Base-by-base conservation (phyloP, 2,329 filamentous ascomycete genomes). In the Anisogramma anomala region DNA sequence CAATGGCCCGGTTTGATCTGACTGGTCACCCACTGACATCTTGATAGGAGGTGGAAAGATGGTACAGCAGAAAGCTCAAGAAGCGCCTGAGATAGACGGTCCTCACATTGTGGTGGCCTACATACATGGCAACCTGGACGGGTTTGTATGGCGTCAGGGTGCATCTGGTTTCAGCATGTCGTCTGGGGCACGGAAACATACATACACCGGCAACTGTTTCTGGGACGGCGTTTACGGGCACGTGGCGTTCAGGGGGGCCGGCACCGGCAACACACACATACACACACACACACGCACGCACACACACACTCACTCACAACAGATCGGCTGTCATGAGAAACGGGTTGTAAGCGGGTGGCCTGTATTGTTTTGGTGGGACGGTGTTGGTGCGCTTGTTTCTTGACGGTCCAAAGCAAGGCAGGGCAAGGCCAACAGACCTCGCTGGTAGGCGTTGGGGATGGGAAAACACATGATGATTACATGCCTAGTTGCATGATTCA, bases 51-150 rank as follows among this genome's bases (percentile, higher is more conserved):
- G 41, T 46, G 6, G 44, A 43, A 17, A 46, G 44, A 26, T 46
- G 44, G 41, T 46, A 43, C 39, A 19, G 19, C 25, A 46, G 33
- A 31, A 46, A 46, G 31, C 42, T 43, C 15, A 46, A 41, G 33
- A 46, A 46, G 31, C 22, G 44, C 15, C 17, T 33, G 32, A 42
- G 23, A 9, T 25, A 19, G 11, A 28, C n/a, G 14, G n/a, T 28
- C 14, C n/a, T n/a, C n/a, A n/a, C n/a, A n/a, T n/a, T n/a, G n/a
- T n/a, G n/a, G n/a, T n/a, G n/a, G n/a, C n/a, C n/a, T n/a, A n/a
- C n/a, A n/a, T n/a, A n/a, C n/a, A n/a, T n/a, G n/a, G n/a, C n/a
- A n/a, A n/a, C n/a, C n/a, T n/a, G n/a, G n/a, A n/a, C n/a, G n/a
- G n/a, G n/a, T n/a, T n/a, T n/a, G n/a, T n/a, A n/a, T n/a, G n/a